These are phyloP conservation scores for Odonthalia washingtoniensis DNA, from an alignment of 31 red algal genomes.

Conservation along the genomic window DNA sequence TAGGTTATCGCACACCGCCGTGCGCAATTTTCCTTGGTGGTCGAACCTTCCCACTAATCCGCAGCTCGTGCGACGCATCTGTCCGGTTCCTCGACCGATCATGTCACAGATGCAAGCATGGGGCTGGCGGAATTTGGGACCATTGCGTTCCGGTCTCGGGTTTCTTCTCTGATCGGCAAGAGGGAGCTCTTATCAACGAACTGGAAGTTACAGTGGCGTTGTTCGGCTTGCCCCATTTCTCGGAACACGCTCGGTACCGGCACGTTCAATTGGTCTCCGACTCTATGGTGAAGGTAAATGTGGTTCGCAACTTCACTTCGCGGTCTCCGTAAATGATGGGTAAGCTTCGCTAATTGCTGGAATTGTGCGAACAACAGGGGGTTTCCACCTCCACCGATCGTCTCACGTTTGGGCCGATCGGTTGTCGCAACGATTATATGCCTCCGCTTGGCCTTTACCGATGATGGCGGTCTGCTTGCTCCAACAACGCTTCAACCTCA, in stretches of 20 bases:
- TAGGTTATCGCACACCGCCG: constrained; percentile 14
- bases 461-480: background rate
- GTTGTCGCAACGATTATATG: background rate
- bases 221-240: background rate
- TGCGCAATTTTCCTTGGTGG: constrained; percentile 21
- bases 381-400: background rate
- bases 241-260: background rate
- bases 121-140: constrained; percentile 1
- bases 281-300: no score
- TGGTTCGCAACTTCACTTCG: no score
- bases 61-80: background rate
- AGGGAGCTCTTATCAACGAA: constrained; percentile 45
- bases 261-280: background rate
- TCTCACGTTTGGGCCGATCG: constrained; percentile 27
- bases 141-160: background rate
- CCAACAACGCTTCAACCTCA: background rate
- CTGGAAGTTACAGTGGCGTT: constrained; percentile 23
- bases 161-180: constrained; percentile 16
- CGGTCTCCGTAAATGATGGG: no score
- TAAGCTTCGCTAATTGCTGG: no score
- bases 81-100: background rate
- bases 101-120: background rate
- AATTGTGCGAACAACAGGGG: constrained; percentile 20
- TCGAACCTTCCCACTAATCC: constrained; percentile 15
- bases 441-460: background rate